Base-by-base conservation (phyloP, 2,329 filamentous ascomycete species). In the Xylaria sp. region DNA sequence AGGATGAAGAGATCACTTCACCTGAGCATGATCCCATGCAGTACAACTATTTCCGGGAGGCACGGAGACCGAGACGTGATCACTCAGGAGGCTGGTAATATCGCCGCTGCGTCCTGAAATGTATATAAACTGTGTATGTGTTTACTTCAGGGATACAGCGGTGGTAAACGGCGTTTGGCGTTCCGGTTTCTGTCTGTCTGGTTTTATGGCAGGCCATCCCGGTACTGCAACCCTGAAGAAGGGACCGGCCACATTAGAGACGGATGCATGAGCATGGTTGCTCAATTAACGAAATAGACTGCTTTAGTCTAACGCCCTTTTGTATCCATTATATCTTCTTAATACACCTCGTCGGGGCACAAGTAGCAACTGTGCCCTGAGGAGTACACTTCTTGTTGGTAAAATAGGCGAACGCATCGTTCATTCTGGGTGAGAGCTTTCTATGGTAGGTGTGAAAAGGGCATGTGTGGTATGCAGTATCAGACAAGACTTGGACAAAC, bases 1-100 rank as follows among this genome's bases (percentile, higher is more conserved):
- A 90, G 75, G 87, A 89, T 64, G 79, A 81, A 9, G 78, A 82
- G 55, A 76, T 80, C 25, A 75, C 64, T n/a, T 37, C 76, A 3
- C 60, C 74, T 9, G 75, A 74, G 18, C 76, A 76, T 23, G 84
- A 87, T 50, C 84, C 86, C 9, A 78, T 82, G 72, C 82, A 84
- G 68, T 89, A 88, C 71, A 87, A 89, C 75, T 89, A 89, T 72
- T 89, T 88, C 77, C 82, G 87, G 37, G 73, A 77, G 61, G 70
- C 70, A 2, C 69, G 72, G n/a, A 60, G 61, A 16, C 69, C 70
- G 40, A 71, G 63, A 48, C 70, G 70, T 29, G 63, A 71, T 48
- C 50, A 57, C 32, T 68, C 67, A 12, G 59, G 65, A 5, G 69
- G 47, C 3, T 71, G 71, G 71, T 73, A 55, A 65, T 68, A n/a